These are phyloP conservation scores for Santalum album DNA, from an alignment of 164 flowering plant genomes.

Conservation along the genomic window DNA sequence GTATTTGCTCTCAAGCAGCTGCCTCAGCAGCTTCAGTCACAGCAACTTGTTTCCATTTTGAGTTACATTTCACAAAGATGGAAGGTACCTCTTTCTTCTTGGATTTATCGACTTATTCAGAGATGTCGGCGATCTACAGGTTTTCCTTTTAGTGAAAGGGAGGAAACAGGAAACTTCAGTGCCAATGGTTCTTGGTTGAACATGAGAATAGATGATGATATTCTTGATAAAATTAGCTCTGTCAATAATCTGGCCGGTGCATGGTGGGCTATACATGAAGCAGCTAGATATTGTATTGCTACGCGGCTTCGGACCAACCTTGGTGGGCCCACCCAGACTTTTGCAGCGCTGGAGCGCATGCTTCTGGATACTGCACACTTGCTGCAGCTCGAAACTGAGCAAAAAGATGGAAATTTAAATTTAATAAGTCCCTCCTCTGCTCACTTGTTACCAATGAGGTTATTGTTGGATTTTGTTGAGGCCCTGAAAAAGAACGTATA, in stretches of 20 bases:
- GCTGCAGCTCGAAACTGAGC: conserved; percentile 66
- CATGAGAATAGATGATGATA: conserved; percentile 40
- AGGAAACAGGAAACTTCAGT: conserved; percentile 33
- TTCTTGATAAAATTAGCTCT: conserved; percentile 56
- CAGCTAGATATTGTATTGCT: conserved; percentile 76
- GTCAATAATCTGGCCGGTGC: conserved; percentile 73
- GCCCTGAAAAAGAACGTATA: conserved; percentile 85
- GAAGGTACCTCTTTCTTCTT: conserved; percentile 85
- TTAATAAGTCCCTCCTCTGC: conserved; percentile 57
- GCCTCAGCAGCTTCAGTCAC: conserved; percentile 61
- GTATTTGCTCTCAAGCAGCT: conserved; percentile 73
- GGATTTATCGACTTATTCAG: conserved; percentile 79
- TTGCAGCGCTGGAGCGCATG: conserved; percentile 97
- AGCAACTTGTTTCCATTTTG: conserved; percentile 80
- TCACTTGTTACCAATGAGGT: conserved; percentile 84
- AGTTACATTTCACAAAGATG: conserved; percentile 90
- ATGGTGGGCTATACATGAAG: conserved; percentile 97
- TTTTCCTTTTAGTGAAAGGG: conserved; percentile 28
- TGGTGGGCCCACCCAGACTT: conserved; percentile 97
- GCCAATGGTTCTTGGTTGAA: conserved; percentile 40
- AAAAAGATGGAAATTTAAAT: conserved; percentile 63
- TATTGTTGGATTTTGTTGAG: conserved; percentile 87
- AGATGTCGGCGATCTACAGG: conserved; percentile 40
- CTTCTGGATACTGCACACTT: conserved; percentile 74
- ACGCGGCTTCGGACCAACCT: conserved; percentile 89